A percentile compares a stretch with the other conserved stretches of the same genome.
Evolutionary conservation across 257 asterid species (phyloP).

Genomic region (Coffea eugenioides): DNA sequence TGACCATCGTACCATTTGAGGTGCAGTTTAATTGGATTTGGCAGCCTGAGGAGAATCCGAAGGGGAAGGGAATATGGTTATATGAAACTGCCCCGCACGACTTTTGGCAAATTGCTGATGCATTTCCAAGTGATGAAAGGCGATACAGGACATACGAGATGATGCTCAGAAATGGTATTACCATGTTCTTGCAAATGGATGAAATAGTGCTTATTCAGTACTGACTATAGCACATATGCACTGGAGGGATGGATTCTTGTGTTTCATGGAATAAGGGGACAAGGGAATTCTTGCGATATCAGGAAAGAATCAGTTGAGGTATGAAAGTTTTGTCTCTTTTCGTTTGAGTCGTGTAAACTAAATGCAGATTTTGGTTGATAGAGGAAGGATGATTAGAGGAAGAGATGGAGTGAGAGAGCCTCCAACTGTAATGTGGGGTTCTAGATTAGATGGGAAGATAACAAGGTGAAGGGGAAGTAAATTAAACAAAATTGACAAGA

Average conservation of each 20-base stretch:
- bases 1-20: slow-evolving; percentile 40
- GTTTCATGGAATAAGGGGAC: slow-evolving; percentile 1
- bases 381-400: neutral
- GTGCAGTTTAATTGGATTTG: slow-evolving; percentile 61
- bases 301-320: neutral
- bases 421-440: neutral
- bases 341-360: too few relatives aligned
- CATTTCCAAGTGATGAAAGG: slow-evolving; percentile 17
- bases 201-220: neutral
- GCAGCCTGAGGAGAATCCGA: slow-evolving; percentile 76
- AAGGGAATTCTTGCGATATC: neutral
- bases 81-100: slow-evolving; percentile 41
- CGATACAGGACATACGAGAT: neutral
- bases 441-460: neutral
- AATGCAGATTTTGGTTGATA: neutral
- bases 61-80: slow-evolving; percentile 46
- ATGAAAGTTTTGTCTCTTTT: too few relatives aligned
- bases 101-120: slow-evolving; percentile 38
- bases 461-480: neutral
- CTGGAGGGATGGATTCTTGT: neutral
- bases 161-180: slow-evolving; percentile 2
- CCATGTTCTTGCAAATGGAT: slow-evolving; percentile 11
- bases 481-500: neutral
- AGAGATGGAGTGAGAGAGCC: neutral
- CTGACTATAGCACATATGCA: neutral